These are phyloP conservation scores for Penicillium bovifimosum DNA, from an alignment of 495 filamentous ascomycete species.

Conservation along the genomic window DNA sequence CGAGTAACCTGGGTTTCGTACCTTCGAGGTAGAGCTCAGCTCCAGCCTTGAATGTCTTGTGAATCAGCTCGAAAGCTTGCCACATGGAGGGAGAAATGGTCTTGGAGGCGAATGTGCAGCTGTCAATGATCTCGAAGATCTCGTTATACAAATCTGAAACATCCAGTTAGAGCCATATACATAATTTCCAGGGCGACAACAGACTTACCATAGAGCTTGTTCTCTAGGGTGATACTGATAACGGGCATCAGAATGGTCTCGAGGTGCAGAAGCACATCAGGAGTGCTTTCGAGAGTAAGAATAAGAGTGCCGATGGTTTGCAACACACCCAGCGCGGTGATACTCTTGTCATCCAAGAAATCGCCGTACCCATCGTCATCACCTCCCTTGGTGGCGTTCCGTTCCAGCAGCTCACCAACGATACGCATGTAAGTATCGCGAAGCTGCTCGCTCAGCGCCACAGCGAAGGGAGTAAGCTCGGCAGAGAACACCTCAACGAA, in stretches of 20 bases:
- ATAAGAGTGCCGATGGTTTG: conserved; percentile 98
- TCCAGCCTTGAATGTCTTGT: conserved; percentile 92
- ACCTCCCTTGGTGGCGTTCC: conserved; percentile 61
- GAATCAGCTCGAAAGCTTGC: conserved; percentile 94
- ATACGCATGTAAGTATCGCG: conserved; percentile 95
- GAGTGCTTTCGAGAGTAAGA: conserved; percentile 91
- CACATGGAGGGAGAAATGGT: conserved; percentile 94
- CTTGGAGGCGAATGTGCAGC: conserved; percentile 98
- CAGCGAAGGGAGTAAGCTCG: conserved; percentile 96
- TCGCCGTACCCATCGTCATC: conserved; percentile 78
- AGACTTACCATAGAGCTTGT: conserved; percentile 77
- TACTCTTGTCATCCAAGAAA: conserved; percentile 96
- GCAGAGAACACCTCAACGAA: conserved; percentile 97
- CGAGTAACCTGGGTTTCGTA: not conserved
- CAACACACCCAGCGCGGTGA: conserved; percentile 90
- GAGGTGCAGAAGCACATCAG: conserved; percentile 86
- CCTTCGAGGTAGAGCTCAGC: conserved; percentile 92
- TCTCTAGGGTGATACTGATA: conserved; percentile 90
- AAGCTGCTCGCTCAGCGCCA: conserved; percentile 91
- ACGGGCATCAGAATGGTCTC: conserved; percentile 96
- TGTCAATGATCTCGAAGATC: conserved; percentile 97
- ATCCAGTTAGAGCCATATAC: conserved; percentile 11
- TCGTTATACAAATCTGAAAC: conserved; percentile 81
- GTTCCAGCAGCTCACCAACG: conserved; percentile 82
- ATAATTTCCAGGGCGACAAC: not conserved